phyloP scores from a whole-genome alignment of 1,284 basidiomycete genomes.

The Ganoderma boninense region DNA sequence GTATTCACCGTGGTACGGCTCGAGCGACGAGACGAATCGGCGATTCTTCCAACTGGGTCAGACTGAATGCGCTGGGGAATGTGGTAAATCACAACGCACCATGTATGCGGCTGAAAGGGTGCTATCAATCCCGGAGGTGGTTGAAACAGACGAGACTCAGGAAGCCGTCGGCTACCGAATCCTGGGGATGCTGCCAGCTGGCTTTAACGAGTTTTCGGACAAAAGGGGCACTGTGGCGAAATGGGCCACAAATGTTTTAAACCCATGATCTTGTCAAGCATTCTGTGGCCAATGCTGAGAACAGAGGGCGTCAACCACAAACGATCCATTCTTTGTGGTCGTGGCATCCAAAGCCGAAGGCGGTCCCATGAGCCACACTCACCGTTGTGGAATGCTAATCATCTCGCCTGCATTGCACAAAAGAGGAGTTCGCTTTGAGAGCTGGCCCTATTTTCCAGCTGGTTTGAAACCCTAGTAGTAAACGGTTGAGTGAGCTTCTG shows the following conservation, averaged over 20 bases:
- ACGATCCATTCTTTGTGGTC: background rate
- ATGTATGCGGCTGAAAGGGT: background rate
- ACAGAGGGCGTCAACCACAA: background rate
- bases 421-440: too few species aligned
- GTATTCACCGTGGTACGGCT: constrained; percentile 30
- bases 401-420: background rate
- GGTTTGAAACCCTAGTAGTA: too few species aligned
- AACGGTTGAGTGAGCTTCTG: too few species aligned
- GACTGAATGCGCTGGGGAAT: background rate
- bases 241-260: background rate
- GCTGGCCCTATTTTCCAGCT: too few species aligned
- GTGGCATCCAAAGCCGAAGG: background rate
- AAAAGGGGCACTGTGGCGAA: background rate
- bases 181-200: background rate
- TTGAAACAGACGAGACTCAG: background rate
- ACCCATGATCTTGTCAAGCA: background rate
- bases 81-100: background rate
- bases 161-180: background rate
- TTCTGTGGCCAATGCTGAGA: background rate
- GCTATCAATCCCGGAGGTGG: background rate
- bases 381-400: background rate
- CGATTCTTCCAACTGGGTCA: constrained; percentile 11
- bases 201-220: background rate
- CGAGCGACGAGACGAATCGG: constrained; percentile 20
- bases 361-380: background rate